A percentile compares a stretch with the other conserved stretches of the same genome.
phyloP scores from a whole-genome alignment of 2,329 filamentous ascomycete genomes.

The Botrytis pseudocinerea region DNA sequence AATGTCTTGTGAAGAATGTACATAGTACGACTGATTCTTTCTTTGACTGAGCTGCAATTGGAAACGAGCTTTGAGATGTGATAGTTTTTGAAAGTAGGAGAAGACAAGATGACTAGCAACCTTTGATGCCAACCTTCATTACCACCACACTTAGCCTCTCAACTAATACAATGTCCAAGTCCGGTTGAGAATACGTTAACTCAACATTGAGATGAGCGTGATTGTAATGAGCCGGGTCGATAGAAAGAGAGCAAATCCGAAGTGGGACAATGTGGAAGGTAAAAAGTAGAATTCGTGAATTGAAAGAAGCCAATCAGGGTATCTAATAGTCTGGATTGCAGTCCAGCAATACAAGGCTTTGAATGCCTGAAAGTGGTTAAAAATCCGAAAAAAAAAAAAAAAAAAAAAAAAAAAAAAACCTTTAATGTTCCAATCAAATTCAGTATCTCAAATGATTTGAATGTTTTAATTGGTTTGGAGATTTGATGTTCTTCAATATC shows the following conservation, averaged over 20 bases:
- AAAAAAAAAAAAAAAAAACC: no score
- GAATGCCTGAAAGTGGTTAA: no score
- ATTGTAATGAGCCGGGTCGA: background rate
- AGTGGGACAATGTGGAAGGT: background rate
- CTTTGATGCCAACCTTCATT: background rate
- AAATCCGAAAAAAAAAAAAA: no score
- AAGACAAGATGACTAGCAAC: background rate
- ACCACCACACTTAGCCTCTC: background rate
- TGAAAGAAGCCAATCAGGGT: background rate
- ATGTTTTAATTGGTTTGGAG: no score
- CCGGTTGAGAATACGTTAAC: background rate
- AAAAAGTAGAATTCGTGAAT: background rate
- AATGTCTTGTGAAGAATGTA: background rate
- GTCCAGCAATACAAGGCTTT: no score
- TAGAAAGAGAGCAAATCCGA: background rate
- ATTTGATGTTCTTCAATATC: no score
- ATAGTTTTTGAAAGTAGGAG: background rate
- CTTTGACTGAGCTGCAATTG: background rate
- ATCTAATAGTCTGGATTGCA: no score
- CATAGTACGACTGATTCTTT: background rate
- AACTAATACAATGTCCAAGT: background rate
- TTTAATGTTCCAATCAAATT: no score
- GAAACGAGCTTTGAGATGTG: background rate
- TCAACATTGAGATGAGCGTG: background rate
- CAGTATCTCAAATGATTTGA: no score